Conservation (phyloP, 148 eudicot species). For the Pouteria glomerata region DNA sequence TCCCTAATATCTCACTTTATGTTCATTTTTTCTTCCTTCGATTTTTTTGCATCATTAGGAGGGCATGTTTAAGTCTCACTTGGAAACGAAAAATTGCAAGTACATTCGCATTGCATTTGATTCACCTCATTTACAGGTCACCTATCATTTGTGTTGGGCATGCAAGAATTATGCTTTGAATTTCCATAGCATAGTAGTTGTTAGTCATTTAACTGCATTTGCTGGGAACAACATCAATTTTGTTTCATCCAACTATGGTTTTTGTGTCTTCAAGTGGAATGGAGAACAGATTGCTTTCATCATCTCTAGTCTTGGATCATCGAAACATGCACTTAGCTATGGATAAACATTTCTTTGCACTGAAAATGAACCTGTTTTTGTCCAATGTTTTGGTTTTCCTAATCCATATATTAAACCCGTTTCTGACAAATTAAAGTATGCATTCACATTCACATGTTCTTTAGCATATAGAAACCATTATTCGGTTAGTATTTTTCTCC, state of each 20-base stretch:
- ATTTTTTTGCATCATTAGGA: too few species aligned
- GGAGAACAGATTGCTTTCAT: neutral
- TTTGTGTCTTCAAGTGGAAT: neutral
- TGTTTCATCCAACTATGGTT: too few species aligned
- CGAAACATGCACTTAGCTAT: neutral
- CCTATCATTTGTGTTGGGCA: neutral
- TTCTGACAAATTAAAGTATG: too few species aligned
- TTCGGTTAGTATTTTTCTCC: too few species aligned
- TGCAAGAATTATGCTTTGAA: neutral
- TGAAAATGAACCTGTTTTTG: neutral
- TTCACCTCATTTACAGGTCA: neutral
- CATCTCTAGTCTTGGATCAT: neutral
- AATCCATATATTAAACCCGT: too few species aligned
- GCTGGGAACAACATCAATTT: neutral
- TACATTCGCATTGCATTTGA: neutral
- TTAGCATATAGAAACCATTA: too few species aligned
- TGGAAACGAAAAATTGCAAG: conserved; percentile 2
- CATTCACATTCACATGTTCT: too few species aligned
- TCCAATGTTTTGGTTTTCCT: too few species aligned
- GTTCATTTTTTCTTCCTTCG: too few species aligned
- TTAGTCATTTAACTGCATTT: neutral
- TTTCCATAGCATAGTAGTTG: neutral
- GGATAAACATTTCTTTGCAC: neutral
- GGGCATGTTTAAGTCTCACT: neutral
- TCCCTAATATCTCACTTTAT: too few species aligned